Evolutionary conservation across 371 early-diverging fungal species (phyloP).

Genomic region (Quaeritorhiza haematococci): DNA sequence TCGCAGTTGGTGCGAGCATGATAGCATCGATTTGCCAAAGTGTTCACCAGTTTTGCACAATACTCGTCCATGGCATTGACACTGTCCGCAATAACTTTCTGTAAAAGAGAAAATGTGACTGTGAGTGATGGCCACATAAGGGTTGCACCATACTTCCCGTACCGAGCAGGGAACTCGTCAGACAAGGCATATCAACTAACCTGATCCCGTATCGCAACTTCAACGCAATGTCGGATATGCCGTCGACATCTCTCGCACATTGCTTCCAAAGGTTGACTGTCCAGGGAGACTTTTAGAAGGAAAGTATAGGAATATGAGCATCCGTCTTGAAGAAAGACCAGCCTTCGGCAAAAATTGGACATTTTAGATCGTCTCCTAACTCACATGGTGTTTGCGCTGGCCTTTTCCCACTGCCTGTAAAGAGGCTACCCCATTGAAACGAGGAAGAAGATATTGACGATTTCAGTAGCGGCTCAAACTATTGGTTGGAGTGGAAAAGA

Average conservation of each 20-base stretch:
- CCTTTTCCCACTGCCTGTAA: not conserved
- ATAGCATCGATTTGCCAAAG: conserved; percentile 18
- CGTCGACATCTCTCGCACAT: conserved; percentile 7
- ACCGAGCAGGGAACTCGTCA: no score
- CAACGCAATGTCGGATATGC: conserved; percentile 14
- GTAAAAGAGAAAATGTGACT: not conserved
- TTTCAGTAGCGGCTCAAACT: conserved; percentile 24
- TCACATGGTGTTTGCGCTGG: not conserved
- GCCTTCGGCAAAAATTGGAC: not conserved
- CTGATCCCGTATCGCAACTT: conserved; percentile 16
- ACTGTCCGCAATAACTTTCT: conserved; percentile 12
- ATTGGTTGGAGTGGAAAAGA: not conserved
- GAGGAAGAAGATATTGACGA: conserved; percentile 12
- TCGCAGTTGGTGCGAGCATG: conserved; percentile 17
- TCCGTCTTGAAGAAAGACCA: no score
- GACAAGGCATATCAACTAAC: not conserved
- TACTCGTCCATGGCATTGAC: conserved; percentile 26
- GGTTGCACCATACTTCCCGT: no score
- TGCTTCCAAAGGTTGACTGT: conserved; percentile 9
- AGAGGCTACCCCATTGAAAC: conserved; percentile 17
- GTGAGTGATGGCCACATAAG: not conserved
- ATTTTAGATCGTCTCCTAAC: not conserved
- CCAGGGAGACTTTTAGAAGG: conserved; percentile 9
- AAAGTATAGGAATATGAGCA: no score
- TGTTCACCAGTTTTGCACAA: conserved; percentile 27